Base-by-base conservation (phyloP, 1,284 basidiomycete species). In the Uromyces viciae-fabae region DNA sequence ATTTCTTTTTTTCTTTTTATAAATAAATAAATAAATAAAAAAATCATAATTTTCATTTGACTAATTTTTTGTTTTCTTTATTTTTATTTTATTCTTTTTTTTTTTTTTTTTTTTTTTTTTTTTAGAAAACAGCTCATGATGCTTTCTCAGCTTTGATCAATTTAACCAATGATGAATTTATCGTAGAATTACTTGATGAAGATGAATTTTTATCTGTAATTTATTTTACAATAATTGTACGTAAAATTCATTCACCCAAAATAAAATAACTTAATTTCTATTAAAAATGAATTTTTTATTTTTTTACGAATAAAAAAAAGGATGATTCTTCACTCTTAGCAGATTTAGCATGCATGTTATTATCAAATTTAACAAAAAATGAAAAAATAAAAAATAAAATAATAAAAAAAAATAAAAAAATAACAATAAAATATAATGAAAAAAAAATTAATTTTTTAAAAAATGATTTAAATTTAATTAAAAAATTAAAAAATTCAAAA, bases 81-180 rank as follows among this genome's bases (percentile, higher is more conserved):
- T n/a, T 75, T 52, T 19, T 77, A 81, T 4, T 43, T 58, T 81
- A 31, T 49, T 42, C 46, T 33, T n/a, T 66, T 33, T 15, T 14
- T 22, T 15, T 11, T 38, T 38, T 36, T 40, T 31, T 33, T 43
- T 56, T 60, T 25, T 22, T 38, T 80, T 9, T 64, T 56, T 38
- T 75, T n/a, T 83, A 96, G 94, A 89, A 91, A 79, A 91, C 95
- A 68, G 93, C 96, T 0, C 96, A 99, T 85, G 94, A 98, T 88
- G 96, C 96, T 0, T 93, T 98, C 86, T 91, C 92, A 83, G 94
- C 94, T 3, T 89, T 99, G 52, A 91, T 99, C 86, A 99, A 99
- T 87, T 89, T 99, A 56, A 93, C 94, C 0, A 95, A 97, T 87
- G 92, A 92, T 68, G 88, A 92, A 0, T 87, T 92, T 17, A 89